Evolutionary conservation across 2,329 filamentous ascomycete genomes (phyloP).

Genomic region (Arthroderma sp.): DNA sequence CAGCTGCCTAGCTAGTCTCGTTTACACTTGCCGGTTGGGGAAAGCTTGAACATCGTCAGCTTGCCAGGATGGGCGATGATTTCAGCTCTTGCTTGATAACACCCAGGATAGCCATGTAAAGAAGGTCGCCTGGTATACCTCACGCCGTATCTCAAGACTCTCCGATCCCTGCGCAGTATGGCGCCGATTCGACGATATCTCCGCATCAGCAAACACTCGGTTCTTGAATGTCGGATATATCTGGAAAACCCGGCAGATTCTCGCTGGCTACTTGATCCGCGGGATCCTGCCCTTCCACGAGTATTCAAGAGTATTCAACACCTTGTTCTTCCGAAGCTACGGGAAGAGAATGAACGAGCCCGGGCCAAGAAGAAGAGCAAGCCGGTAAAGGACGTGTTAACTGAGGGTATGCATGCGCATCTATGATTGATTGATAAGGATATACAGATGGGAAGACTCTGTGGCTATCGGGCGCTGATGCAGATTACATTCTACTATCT

Average conservation of each 20-base stretch:
- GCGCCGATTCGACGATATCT: conserved; percentile 80
- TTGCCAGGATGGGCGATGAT: no score
- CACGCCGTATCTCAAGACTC: no score
- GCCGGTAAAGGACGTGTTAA: conserved; percentile 74
- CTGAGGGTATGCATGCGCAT: conserved; percentile 47
- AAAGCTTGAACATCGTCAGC: no score
- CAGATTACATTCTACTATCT: conserved; percentile 3
- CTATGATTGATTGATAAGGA: background rate
- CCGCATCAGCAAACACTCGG: conserved; percentile 81
- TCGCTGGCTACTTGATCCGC: conserved; percentile 69
- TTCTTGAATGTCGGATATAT: conserved; percentile 94
- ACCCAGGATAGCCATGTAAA: no score
- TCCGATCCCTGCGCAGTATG: conserved; percentile 39
- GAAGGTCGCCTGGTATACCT: no score
- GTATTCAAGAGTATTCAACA: conserved; percentile 78
- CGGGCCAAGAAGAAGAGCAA: conserved; percentile 60
- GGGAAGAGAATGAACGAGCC: conserved; percentile 61
- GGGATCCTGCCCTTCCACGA: conserved; percentile 61
- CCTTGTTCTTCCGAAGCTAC: conserved; percentile 75
- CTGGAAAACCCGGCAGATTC: conserved; percentile 77
- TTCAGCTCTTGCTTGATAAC: no score
- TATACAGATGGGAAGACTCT: background rate
- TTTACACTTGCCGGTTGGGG: no score
- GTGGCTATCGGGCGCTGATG: background rate
- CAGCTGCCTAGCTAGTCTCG: no score